Base-by-base conservation (phyloP, 495 filamentous ascomycete species). In the Penicillium arizonense region DNA sequence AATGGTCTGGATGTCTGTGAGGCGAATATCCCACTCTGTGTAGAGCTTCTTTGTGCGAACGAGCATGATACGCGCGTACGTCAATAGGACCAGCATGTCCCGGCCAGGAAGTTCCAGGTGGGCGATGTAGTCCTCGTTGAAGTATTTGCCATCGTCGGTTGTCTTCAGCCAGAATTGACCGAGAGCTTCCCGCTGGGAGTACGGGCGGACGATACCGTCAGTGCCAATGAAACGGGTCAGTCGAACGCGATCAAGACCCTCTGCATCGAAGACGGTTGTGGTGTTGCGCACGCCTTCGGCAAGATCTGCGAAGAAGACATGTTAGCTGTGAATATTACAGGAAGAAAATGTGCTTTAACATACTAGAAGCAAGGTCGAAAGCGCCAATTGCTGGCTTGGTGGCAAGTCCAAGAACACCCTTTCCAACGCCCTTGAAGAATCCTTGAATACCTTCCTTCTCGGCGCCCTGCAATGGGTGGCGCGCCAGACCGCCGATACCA, bases 151-250 rank as follows among this genome's bases (percentile, higher is more conserved):
- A 53, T 96, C 92, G 63, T 97, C 95, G 2, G 94, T 80, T 18
- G 96, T 96, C 77, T 98, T 98, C 58, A 98, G 84, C 94, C 94
- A 98, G 76, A 92, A 96, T 69, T 98, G 94, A 8, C 94, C 94
- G 12, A 98, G 84, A 1, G 94, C 91, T 76, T 98, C 94, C 13
- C 94, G 89, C 68, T 97, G 92, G 12, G 84, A 90, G 77, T 96
- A 98, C 5, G 94, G 95, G 5, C 94, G 87, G 16, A 98, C 91
- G 52, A 97, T 88, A 32, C 92, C 94, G 65, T 97, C 94, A 34
- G 85, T 81, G 16, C 89, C 89, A 51, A 98, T 89, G 73, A 96
- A 96, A 37, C 94, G 87, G 5, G 94, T 87, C 21, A 96, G 77
- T 28, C 94, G 88, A 14, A 97, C 91, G 48, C 95, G 89, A 57